Evolutionary conservation across 164 flowering plant species (phyloP), one percentile per base, ranked within the genome.

Genomic region (Dillenia suffruticosa): DNA sequence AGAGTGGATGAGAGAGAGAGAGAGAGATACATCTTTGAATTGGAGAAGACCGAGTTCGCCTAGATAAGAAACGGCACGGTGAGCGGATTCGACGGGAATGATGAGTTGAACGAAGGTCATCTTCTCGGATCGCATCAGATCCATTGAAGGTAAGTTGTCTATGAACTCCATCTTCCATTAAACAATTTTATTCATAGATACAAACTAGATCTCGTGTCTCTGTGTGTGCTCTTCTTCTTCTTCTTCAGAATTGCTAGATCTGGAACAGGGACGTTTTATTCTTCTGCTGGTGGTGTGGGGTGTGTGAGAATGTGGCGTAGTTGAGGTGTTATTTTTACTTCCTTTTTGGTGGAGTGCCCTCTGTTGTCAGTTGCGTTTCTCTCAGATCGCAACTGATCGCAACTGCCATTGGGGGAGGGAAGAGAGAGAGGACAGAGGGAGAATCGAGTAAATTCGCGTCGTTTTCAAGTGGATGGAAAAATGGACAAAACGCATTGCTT

Each of bases 111-210:
- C 95, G 46, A 76, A 73, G 11, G 84, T 71, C 98, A 92, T 92
- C 84, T 80, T 80, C 90, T 92, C 98, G 58, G 98, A 92, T 44
- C 98, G 88, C 87, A 92, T 79, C 76, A 88, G 84, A 83, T 92
- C 98, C 98, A 92, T 92, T 3, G 77, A 16, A 52, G 98, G 93
- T 72, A 88, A 64, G 46, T 76, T 76, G 63, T 81, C 81, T 49
- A 76, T 49, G 65, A 63, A 68, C 69, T 70, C 58, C 81, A 77
- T 74, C 61, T 73, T 70, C 76, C 68, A 63, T 64, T 52, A 60
- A 78, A 69, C 56, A 51, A 46, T 45, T 46, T 26, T 16, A 49
- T 9, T 16, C 9, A 19, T 32, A 44, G 45, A 9, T 26, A 2
- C 24, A 32, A n/a, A 14, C 48, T 44, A 9, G 59, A 46, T 63